These are phyloP conservation scores for Russula olivacea DNA, from an alignment of 768 basidiomycete genomes.

Conservation along the genomic window DNA sequence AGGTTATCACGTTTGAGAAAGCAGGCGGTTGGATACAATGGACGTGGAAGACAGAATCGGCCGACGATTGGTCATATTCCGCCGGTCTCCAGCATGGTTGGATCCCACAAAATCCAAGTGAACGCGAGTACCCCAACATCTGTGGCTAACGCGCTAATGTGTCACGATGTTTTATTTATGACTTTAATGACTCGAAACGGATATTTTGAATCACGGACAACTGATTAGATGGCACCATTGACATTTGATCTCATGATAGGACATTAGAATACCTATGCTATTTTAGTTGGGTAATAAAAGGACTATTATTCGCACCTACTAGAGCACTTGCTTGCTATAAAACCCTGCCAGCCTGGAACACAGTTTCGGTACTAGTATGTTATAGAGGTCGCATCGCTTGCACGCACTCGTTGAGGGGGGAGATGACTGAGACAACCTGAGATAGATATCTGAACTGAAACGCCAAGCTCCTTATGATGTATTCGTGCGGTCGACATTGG, in stretches of 20 bases:
- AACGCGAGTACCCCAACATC: constrained; percentile 54
- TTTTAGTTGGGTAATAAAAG: not conserved
- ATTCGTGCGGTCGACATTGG: too few species aligned
- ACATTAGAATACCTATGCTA: not conserved
- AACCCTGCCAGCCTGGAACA: too few species aligned
- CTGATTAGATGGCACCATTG: not conserved
- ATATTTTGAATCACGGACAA: not conserved
- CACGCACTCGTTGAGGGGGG: too few species aligned
- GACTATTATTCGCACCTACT: not conserved
- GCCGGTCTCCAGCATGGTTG: constrained; percentile 74
- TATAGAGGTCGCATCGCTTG: too few species aligned
- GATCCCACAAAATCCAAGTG: constrained; percentile 63
- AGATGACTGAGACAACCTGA: too few species aligned
- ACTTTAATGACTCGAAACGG: not conserved
- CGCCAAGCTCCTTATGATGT: too few species aligned
- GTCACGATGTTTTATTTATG: not conserved
- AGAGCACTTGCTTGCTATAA: not conserved
- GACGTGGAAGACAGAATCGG: constrained; percentile 80
- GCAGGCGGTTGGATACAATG: constrained; percentile 72
- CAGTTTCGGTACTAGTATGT: too few species aligned
- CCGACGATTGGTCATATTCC: constrained; percentile 89
- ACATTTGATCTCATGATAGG: not conserved
- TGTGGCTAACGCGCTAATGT: constrained; percentile 35
- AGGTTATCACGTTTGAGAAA: constrained; percentile 55
- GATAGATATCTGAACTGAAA: too few species aligned